Base-by-base conservation (phyloP, 306 rosid species). In the Acmispon strigosus region DNA sequence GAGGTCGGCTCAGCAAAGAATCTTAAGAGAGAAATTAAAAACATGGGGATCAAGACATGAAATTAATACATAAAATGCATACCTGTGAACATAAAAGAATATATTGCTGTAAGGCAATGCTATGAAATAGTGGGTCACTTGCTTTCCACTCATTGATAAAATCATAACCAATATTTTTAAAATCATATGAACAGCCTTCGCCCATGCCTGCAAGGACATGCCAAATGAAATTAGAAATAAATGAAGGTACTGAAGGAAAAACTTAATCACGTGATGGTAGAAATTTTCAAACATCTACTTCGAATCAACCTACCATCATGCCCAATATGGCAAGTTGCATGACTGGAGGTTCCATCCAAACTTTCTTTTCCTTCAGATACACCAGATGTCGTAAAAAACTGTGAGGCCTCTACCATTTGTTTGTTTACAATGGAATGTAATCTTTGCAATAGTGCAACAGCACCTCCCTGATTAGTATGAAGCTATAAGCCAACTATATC, bases 71-170 rank as follows among this genome's bases (percentile, higher is more conserved):
- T 27, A 61, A 53, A 64, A 22, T 10, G 37, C 82, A 43, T 59
- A 93, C 98, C 98, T 93, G 98, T 51, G 90, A 14, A 70, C 98
- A 93, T 27, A 93, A 63, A 52, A 93, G 96, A 74, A 93, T 88
- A 74, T 87, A 93, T 70, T 87, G 98, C 82, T 93, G 97, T 78
- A 93, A 86, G n/a, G 90, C 96, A 29, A 73, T 56, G 70, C 87
- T 82, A 81, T 93, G 80, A 64, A 87, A 89, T 62, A 93, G 84
- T 32, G 90, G 88, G 50, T 83, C 88, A 56, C 32, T 76, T 49
- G 76, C 82, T 24, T 78, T 77, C 75, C 51, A 81, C 59, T 77
- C 82, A 63, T 76, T 73, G 50, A 93, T 79, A 50, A 93, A 93
- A 20, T 64, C 62, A 66, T 76, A 83, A 2, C 90, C 97, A 50